These are phyloP conservation scores for Aspergillus coremiiformis DNA, from an alignment of 495 filamentous ascomycete species.

Conservation along the genomic window DNA sequence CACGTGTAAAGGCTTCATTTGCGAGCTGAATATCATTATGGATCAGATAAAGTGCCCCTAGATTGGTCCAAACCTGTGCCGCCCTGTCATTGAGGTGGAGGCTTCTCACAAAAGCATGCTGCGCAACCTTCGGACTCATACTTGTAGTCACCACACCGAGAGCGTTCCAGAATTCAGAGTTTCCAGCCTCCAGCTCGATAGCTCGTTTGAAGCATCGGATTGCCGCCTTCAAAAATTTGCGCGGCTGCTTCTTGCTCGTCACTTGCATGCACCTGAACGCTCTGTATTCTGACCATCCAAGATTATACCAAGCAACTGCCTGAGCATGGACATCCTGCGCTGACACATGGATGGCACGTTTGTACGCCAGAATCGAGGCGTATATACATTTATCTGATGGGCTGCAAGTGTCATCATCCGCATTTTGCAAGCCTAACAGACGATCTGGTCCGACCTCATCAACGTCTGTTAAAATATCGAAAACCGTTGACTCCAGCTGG, in stretches of 20 bases:
- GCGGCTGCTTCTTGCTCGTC: constrained; percentile 36
- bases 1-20: constrained; percentile 79
- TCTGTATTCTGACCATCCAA: constrained; percentile 87
- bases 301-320: constrained; percentile 91
- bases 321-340: constrained; percentile 78
- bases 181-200: constrained; percentile 91
- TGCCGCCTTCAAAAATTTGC: constrained; percentile 68
- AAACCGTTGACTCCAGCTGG: constrained; percentile 44
- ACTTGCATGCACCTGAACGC: constrained; percentile 58
- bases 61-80: constrained; percentile 79
- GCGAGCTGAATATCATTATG: constrained; percentile 77
- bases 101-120: constrained; percentile 90
- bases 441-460: constrained; percentile 58
- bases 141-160: constrained; percentile 82
- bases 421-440: constrained; percentile 26
- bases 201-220: constrained; percentile 93
- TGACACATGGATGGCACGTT: constrained; percentile 70
- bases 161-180: constrained; percentile 96
- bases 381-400: constrained; percentile 43
- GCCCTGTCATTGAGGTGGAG: constrained; percentile 85
- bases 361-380: constrained; percentile 74
- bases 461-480: constrained; percentile 58
- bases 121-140: constrained; percentile 78
- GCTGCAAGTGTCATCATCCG: constrained; percentile 38
- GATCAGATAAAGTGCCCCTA: constrained; percentile 77